These are phyloP conservation scores for Cyclanthera cordifolia DNA, from an alignment of 306 rosid species.

Conservation along the genomic window DNA sequence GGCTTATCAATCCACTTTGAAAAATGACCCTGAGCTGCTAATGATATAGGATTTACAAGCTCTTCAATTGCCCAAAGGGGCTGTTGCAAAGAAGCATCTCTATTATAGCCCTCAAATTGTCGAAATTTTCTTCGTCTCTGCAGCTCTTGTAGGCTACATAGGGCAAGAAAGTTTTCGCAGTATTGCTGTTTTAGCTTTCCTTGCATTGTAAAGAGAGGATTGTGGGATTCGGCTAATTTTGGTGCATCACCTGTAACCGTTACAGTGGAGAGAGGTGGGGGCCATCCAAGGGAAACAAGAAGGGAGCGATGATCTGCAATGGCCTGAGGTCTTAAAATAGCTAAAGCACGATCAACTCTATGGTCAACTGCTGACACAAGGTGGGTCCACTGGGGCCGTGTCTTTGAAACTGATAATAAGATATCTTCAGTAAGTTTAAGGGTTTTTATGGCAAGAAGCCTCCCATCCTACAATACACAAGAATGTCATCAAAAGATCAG, in stretches of 20 bases:
- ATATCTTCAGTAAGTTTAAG: slow-evolving; percentile 53
- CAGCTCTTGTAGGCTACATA: slow-evolving; percentile 75
- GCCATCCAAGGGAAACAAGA: slow-evolving; percentile 84
- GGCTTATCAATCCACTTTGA: slow-evolving; percentile 79
- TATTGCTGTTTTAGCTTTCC: slow-evolving; percentile 65
- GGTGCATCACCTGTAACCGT: slow-evolving; percentile 30
- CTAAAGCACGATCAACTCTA: slow-evolving; percentile 85
- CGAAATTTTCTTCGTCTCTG: slow-evolving; percentile 75
- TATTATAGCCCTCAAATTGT: slow-evolving; percentile 56
- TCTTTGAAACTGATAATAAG: slow-evolving; percentile 46
- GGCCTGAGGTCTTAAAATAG: slow-evolving; percentile 83
- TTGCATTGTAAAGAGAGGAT: slow-evolving; percentile 73
- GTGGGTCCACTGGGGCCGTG: slow-evolving; percentile 63
- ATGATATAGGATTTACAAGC: slow-evolving; percentile 74
- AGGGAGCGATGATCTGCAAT: slow-evolving; percentile 76
- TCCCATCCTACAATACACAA: slow-evolving; percentile 50
- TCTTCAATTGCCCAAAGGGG: slow-evolving; percentile 98
- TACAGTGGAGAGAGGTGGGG: slow-evolving; percentile 62
- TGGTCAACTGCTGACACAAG: slow-evolving; percentile 85
- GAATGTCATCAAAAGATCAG: slow-evolving; percentile 15
- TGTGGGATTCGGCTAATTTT: slow-evolving; percentile 32
- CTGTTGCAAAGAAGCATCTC: slow-evolving; percentile 48
- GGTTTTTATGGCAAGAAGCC: slow-evolving; percentile 46
- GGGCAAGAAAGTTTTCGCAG: slow-evolving; percentile 60
- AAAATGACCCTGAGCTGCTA: slow-evolving; percentile 81